A percentile compares a stretch with the other conserved stretches of the same genome.
These are phyloP conservation scores for Kodamaea neixiangensis DNA, from an alignment of 805 yeast species.

Conservation along the genomic window DNA sequence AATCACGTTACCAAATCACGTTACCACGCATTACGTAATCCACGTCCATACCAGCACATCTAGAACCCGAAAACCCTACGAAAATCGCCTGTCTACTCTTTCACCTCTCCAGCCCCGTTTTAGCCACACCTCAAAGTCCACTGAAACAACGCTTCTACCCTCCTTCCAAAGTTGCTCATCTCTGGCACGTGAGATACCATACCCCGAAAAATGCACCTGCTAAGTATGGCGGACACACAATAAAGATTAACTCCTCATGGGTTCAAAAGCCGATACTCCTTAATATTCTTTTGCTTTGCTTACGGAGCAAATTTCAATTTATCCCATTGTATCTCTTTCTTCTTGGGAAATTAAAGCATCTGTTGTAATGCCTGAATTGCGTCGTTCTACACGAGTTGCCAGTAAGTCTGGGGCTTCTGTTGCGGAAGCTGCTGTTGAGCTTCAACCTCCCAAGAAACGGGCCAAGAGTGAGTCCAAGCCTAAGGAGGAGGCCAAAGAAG, in stretches of 20 bases:
- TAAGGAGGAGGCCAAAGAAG: slow-evolving; percentile 10
- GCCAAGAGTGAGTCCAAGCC: slow-evolving; percentile 12
- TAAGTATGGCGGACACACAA: slow-evolving; percentile 2
- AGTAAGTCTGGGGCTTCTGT: slow-evolving; percentile 10
- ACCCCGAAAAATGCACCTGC: not conserved
- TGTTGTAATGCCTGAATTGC: slow-evolving; percentile 35
- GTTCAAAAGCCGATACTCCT: not conserved
- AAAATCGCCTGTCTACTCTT: too few species aligned
- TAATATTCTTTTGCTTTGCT: not conserved
- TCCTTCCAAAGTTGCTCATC: not conserved
- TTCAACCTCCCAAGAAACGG: slow-evolving; percentile 11
- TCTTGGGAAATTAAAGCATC: not conserved
- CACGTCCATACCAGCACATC: too few species aligned
- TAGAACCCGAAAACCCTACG: too few species aligned
- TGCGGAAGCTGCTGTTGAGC: slow-evolving; percentile 3
- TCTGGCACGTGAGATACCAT: not conserved
- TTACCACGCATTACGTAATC: too few species aligned
- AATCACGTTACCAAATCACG: too few species aligned
- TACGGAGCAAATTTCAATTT: not conserved
- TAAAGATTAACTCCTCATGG: not conserved
- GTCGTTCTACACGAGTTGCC: slow-evolving; percentile 38
- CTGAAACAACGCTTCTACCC: too few species aligned
- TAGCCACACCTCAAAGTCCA: too few species aligned
- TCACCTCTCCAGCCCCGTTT: not conserved
- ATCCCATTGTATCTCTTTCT: not conserved